Evolutionary conservation across 768 basidiomycete genomes (phyloP).

Genomic region (Myochromella boudieri): DNA sequence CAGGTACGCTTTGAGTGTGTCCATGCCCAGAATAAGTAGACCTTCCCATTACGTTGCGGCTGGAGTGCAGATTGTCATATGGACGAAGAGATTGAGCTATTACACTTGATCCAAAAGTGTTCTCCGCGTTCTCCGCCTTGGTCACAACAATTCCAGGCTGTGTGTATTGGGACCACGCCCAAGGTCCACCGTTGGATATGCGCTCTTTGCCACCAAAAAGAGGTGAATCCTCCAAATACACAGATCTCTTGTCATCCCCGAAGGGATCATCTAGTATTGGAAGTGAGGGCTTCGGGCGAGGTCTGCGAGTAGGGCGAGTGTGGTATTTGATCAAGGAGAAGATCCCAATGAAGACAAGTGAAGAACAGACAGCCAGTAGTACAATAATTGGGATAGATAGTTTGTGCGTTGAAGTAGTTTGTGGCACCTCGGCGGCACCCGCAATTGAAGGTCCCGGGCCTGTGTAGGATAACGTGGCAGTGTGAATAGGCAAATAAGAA

Average conservation of each 20-base stretch:
- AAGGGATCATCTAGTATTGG: conserved; percentile 65
- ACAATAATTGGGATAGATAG: conserved; percentile 50
- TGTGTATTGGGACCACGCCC: conserved; percentile 59
- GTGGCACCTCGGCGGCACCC: neutral
- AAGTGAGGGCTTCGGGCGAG: conserved; percentile 70
- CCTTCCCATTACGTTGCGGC: conserved; percentile 12
- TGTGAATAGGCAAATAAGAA: conserved; percentile 14
- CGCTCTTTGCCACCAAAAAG: conserved; percentile 77
- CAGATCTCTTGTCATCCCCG: conserved; percentile 43
- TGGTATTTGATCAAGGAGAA: conserved; percentile 49
- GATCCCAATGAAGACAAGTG: conserved; percentile 46
- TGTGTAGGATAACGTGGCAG: conserved; percentile 14
- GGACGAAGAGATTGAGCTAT: conserved; percentile 14
- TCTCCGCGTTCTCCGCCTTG: conserved; percentile 13
- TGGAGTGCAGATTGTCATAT: conserved; percentile 11
- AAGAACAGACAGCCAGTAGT: conserved; percentile 52
- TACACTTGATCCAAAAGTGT: conserved; percentile 7
- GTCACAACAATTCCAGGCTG: conserved; percentile 28
- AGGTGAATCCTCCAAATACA: conserved; percentile 62
- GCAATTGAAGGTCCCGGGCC: conserved; percentile 4
- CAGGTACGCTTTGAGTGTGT: conserved; percentile 17
- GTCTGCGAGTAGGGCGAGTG: conserved; percentile 47
- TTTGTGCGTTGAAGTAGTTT: conserved; percentile 27
- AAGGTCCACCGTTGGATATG: conserved; percentile 46
- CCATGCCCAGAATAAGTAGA: conserved; percentile 26